phyloP scores from a whole-genome alignment of 306 rosid species.

The Prunus mongolica region DNA sequence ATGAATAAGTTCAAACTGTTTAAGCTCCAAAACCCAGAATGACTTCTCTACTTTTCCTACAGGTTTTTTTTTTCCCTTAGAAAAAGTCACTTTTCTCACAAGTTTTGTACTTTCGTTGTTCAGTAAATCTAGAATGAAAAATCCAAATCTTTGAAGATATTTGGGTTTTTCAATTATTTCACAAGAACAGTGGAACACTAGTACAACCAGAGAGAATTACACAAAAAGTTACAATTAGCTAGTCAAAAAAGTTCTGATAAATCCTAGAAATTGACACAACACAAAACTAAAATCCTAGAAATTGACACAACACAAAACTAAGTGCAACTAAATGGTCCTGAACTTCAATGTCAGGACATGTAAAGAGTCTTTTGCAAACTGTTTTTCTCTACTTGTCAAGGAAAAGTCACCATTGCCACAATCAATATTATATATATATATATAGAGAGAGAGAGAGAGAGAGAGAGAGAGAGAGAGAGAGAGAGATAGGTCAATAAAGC shows the following conservation, averaged over 20 bases:
- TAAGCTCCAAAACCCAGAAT: slow-evolving; percentile 11
- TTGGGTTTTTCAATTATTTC: slow-evolving; percentile 2
- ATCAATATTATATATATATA: too few relatives aligned
- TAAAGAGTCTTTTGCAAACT: not conserved
- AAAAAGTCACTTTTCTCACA: not conserved
- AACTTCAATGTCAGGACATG: slow-evolving; percentile 23
- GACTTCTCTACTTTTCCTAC: not conserved
- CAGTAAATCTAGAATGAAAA: not conserved
- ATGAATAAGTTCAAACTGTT: slow-evolving; percentile 1
- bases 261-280: not conserved
- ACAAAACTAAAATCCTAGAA: not conserved
- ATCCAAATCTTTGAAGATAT: slow-evolving; percentile 2
- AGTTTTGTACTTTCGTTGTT: not conserved
- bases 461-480: not conserved
- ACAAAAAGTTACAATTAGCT: too few relatives aligned
- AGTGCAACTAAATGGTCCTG: slow-evolving; percentile 28
- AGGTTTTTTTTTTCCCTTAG: not conserved
- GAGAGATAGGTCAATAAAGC: slow-evolving; percentile 4
- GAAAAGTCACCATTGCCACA: not conserved
- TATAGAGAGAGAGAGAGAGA: too few relatives aligned
- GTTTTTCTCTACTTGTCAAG: not conserved
- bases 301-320: not conserved
- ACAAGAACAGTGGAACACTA: slow-evolving; percentile 13
- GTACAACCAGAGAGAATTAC: not conserved
- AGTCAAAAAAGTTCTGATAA: too few relatives aligned